Evolutionary conservation across 805 yeast genomes (phyloP).

Genomic region (Lipomyces starkeyi): DNA sequence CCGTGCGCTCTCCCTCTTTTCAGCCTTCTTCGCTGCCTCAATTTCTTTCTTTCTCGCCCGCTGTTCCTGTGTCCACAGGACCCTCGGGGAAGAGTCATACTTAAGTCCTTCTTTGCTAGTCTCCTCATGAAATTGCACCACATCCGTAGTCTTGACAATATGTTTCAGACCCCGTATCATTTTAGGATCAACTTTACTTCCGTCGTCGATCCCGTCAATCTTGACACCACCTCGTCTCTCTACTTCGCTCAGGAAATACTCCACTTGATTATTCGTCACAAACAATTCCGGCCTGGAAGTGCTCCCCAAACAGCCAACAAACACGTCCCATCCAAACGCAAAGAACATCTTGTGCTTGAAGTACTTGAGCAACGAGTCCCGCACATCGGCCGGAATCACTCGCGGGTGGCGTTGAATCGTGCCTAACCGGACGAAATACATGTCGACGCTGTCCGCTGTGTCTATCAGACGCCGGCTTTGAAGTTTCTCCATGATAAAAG

Average conservation of each 20-base stretch:
- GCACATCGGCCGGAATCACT: not conserved
- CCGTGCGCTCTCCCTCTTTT: constrained; percentile 2
- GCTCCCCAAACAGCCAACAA: constrained; percentile 4
- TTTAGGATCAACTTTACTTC: not conserved
- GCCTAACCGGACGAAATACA: constrained; percentile 1
- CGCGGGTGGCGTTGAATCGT: constrained; percentile 13
- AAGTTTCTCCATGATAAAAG: not conserved
- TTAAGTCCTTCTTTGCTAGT: not conserved
- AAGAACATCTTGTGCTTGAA: constrained; percentile 7
- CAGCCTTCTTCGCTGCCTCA: constrained; percentile 7
- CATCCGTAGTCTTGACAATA: not conserved
- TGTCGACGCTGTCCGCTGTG: not conserved
- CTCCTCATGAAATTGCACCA: constrained; percentile 3
- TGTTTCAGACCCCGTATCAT: not conserved
- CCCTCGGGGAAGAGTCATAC: not conserved
- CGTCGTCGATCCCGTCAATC: not conserved
- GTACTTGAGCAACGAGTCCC: not conserved
- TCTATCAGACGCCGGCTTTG: not conserved
- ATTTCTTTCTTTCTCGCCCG: not conserved
- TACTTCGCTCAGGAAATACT: constrained; percentile 1
- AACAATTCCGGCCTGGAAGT: constrained; percentile 3
- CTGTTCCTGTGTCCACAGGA: not conserved
- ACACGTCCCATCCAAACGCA: constrained; percentile 18
- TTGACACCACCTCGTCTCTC: not conserved
- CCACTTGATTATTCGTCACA: constrained; percentile 10